Percentiles rank a stretch among this genome's conserved stretches.
phyloP scores from a whole-genome alignment of 1,139 yeast genomes.

The Zygosaccharomyces sapae region DNA sequence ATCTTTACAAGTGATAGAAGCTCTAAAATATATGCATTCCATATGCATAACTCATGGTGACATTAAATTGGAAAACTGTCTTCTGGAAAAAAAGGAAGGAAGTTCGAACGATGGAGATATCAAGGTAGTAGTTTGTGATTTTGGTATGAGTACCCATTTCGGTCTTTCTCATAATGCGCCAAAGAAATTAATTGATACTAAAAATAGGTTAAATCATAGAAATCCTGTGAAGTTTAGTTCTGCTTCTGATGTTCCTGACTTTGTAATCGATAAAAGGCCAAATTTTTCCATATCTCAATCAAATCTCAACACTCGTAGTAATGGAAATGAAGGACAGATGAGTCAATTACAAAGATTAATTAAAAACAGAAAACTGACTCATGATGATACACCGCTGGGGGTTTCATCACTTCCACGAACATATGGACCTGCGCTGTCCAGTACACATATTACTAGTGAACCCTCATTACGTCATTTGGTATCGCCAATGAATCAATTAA shows the following conservation, averaged over 20 bases:
- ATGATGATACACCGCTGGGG: constrained; percentile 36
- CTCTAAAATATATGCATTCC: constrained; percentile 67
- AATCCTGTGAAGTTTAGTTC: constrained; percentile 13
- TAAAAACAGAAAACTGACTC: constrained; percentile 25
- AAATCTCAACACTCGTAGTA: constrained; percentile 15
- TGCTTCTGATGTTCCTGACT: constrained; percentile 12
- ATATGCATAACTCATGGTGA: constrained; percentile 82
- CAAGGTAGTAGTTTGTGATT: constrained; percentile 65
- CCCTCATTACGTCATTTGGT: constrained; percentile 10
- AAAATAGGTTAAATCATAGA: no score
- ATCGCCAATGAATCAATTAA: constrained; percentile 8
- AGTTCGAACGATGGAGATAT: constrained; percentile 36
- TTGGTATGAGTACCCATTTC: constrained; percentile 63
- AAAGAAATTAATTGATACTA: constrained; percentile 8
- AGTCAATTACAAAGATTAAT: constrained; percentile 26
- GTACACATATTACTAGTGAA: constrained; percentile 17
- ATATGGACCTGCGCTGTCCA: constrained; percentile 35
- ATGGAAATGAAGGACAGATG: no score
- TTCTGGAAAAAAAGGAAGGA: constrained; percentile 40
- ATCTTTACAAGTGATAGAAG: constrained; percentile 52
- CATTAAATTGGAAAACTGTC: constrained; percentile 78
- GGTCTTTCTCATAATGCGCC: constrained; percentile 33
- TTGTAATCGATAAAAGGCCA: constrained; percentile 24
- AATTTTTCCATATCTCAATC: constrained; percentile 48
- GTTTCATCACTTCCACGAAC: constrained; percentile 25